phyloP scores from a whole-genome alignment of 352 stramenopile species.

The Phytophthora foliorum region DNA sequence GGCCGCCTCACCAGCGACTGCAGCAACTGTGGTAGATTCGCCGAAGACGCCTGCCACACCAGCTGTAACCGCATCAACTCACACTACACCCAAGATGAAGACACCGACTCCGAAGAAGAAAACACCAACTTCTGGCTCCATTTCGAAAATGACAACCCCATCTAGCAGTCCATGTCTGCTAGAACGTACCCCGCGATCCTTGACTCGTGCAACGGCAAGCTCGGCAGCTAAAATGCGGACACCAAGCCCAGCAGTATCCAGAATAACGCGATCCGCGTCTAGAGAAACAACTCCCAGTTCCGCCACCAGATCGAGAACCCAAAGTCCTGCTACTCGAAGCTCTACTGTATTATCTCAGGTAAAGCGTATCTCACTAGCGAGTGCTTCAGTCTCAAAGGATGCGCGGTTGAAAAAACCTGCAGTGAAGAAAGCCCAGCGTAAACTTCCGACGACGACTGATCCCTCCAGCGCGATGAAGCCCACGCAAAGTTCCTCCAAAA shows the following conservation, averaged over 20 bases:
- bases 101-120: slow-evolving; percentile 20
- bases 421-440: slow-evolving; percentile 32
- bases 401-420: slow-evolving; percentile 14
- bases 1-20: slow-evolving; percentile 13
- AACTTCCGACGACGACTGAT: slow-evolving; percentile 16
- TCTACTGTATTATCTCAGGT: slow-evolving; percentile 8
- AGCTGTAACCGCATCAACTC: background rate
- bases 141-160: slow-evolving; percentile 24
- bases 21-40: slow-evolving; percentile 16
- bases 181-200: slow-evolving; percentile 19
- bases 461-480: slow-evolving; percentile 30
- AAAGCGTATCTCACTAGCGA: slow-evolving; percentile 28
- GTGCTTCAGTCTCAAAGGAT: slow-evolving; percentile 31
- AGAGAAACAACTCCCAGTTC: slow-evolving; percentile 23
- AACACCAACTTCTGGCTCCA: slow-evolving; percentile 15
- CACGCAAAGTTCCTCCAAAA: slow-evolving; percentile 30
- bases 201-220: slow-evolving; percentile 40
- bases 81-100: slow-evolving; percentile 4
- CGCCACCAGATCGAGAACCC: slow-evolving; percentile 21
- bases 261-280: slow-evolving; percentile 11
- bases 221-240: slow-evolving; percentile 36
- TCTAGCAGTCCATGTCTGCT: slow-evolving; percentile 20
- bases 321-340: slow-evolving; percentile 24
- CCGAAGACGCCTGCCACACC: slow-evolving; percentile 23
- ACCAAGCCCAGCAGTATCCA: slow-evolving; percentile 31